Evolutionary conservation across 2,329 filamentous ascomycete genomes (phyloP), one percentile per base, ranked within the genome.

Genomic region (Herpotrichia juniperi): DNA sequence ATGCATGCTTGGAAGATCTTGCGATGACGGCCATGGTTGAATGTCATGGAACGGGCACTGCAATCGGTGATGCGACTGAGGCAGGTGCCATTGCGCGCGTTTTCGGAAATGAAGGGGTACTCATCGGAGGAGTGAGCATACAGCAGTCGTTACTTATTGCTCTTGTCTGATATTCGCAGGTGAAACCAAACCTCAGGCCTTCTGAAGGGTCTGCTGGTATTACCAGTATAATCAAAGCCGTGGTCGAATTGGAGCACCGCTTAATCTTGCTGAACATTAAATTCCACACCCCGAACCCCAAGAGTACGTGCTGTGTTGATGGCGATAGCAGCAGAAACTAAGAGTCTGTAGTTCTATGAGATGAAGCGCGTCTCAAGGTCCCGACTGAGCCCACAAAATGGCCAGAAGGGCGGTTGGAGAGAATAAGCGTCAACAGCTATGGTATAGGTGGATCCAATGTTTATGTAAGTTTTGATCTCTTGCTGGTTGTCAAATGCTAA

Each of bases 41-140:
- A 54, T 65, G 65, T 1, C 73, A 75, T 51, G 37, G 47, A 24
- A 8, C 40, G 46, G 19, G 83, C 4, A 86, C 83, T 1, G 76
- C 78, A 39, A 82, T 79, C 2, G 82, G 83, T 3, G 57, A 60
- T 32, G 49, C 57, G 1, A 50, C 57, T 16, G 60, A 66, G 37
- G 51, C 50, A 1, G 24, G 24, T 12, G 50, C 46, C 5, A 45
- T 56, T 17, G 37, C 22, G 2, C 25, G 25, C 2, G 46, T 46
- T 1, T 48, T 57, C 44, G 17, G 21, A 2, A n/a, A n/a, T n/a
- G n/a, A n/a, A n/a, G n/a, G n/a, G n/a, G n/a, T n/a, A n/a, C n/a
- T n/a, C n/a, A n/a, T n/a, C n/a, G n/a, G n/a, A n/a, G n/a, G n/a
- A n/a, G n/a, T n/a, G 7, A 16, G 16, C 9, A 16, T 35, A n/a